phyloP scores from a whole-genome alignment of 495 filamentous ascomycete genomes.

The Penicillium cinerascens region DNA sequence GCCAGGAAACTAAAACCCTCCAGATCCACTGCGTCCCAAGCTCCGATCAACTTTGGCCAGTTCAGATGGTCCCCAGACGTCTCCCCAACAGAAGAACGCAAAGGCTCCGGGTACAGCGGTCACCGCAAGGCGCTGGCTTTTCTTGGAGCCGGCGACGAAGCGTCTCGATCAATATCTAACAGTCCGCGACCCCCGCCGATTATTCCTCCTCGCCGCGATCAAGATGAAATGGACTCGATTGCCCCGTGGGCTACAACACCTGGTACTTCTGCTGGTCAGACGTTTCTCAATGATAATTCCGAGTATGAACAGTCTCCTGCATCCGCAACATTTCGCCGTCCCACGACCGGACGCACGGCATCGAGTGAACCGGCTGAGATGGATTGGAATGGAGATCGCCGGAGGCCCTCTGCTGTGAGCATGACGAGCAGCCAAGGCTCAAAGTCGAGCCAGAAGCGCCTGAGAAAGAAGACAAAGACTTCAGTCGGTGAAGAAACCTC shows the following conservation, averaged over 20 bases:
- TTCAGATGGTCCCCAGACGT: slow-evolving; percentile 44
- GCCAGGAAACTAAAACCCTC: not conserved
- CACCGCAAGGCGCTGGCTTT: slow-evolving; percentile 38
- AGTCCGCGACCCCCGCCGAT: slow-evolving; percentile 28
- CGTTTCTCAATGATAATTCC: slow-evolving; percentile 43
- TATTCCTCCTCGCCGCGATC: slow-evolving; percentile 22
- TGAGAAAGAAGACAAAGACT: slow-evolving; percentile 69
- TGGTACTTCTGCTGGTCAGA: slow-evolving; percentile 33
- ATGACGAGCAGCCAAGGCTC: slow-evolving; percentile 89
- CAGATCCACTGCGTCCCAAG: slow-evolving; percentile 26
- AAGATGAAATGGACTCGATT: slow-evolving; percentile 36
- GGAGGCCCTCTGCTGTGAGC: slow-evolving; percentile 86
- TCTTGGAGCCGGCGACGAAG: slow-evolving; percentile 32
- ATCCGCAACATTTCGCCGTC: slow-evolving; percentile 57
- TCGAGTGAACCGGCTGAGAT: slow-evolving; percentile 66
- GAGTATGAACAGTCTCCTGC: slow-evolving; percentile 54
- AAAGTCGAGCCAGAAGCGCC: slow-evolving; percentile 68
- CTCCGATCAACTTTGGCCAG: slow-evolving; percentile 37
- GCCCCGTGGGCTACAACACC: slow-evolving; percentile 30
- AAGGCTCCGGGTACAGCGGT: slow-evolving; percentile 34
- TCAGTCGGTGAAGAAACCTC: slow-evolving; percentile 87
- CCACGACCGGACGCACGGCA: slow-evolving; percentile 56
- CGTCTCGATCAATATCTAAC: slow-evolving; percentile 21
- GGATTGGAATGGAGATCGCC: slow-evolving; percentile 64
- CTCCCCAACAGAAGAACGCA: slow-evolving; percentile 44